Base-by-base conservation (phyloP, 768 basidiomycete genomes). In the Trametes coccinea region DNA sequence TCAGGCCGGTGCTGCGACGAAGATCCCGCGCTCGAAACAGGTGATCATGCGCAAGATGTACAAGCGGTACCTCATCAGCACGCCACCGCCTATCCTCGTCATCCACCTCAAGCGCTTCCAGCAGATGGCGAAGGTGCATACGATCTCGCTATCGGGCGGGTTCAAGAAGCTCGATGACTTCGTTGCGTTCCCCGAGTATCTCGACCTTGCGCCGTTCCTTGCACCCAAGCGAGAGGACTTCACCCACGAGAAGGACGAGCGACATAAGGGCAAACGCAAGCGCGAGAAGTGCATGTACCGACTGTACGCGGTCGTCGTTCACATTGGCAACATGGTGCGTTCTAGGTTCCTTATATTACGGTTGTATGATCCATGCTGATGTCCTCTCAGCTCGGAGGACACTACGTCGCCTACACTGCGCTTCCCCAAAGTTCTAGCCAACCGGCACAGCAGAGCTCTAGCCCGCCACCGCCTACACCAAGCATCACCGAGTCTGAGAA, bases 71-170 rank as follows among this genome's bases (percentile, higher is more conserved):
- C 86, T 98, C 61, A 91, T 98, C 72, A 84, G 88, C 14, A 81
- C 80, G 0, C 87, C 90, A 1, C 95, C 95, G 0, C 92, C 94
- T 0, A 82, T 97, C 34, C 84, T 98, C 59, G 91, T 95, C 53
- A 84, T 98, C 61, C 95, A 98, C 67, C 82, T 97, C 52, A 98
- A 98, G 77, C 84, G 95, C 48, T 98, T 98, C 76, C 93, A 96
- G 74, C 94, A 96, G 70, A 80, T 88, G 7, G 78, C 80, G 43
- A 89, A 88, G 75, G 79, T 80, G 53, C 80, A 84, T 4, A 74
- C 84, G 59, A 75, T 87, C 60, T 84, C 85, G 16, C 85, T 88
- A 67, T 83, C 87, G 40, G 82, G 82, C 48, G 85, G 86, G 17
- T 90, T 90, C 74, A 92, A 92, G 79, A 95, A 95, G 76, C 75